These are phyloP conservation scores for Phytophthora sansomeana DNA, from an alignment of 352 stramenopile genomes.

Conservation along the genomic window DNA sequence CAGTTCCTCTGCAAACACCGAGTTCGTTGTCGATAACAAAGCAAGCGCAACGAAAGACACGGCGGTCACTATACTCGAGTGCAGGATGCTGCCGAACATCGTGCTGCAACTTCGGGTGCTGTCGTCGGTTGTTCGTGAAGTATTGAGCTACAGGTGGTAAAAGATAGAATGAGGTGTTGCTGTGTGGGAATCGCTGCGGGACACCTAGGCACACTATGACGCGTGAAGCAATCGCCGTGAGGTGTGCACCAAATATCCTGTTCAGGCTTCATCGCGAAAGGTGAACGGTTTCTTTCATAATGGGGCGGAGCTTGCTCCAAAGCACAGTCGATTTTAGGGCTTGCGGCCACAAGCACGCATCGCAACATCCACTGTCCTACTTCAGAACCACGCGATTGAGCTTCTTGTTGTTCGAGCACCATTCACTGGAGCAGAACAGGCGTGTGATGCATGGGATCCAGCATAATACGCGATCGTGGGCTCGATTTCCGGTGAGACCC, in stretches of 20 bases:
- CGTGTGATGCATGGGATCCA: conserved; percentile 19
- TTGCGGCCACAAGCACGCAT: conserved; percentile 8
- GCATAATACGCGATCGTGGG: conserved; percentile 22
- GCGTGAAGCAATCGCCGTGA: conserved; percentile 4
- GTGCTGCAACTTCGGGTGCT: neutral
- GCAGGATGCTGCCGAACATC: conserved; percentile 24
- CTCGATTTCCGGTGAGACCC: conserved; percentile 18
- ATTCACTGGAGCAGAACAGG: conserved; percentile 13
- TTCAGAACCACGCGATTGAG: conserved; percentile 15
- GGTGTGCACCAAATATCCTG: conserved; percentile 19
- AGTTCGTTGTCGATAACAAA: neutral
- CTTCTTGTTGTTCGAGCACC: conserved; percentile 29
- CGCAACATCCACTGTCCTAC: conserved; percentile 10
- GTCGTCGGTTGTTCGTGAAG: neutral
- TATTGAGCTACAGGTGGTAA: conserved; percentile 25
- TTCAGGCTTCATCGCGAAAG: conserved; percentile 9
- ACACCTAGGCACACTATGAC: neutral
- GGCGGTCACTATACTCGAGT: conserved; percentile 11
- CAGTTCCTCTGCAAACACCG: conserved; percentile 33
- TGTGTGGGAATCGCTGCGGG: neutral
- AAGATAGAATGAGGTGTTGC: conserved; percentile 24
- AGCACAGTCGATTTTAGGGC: conserved; percentile 10
- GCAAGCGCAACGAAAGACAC: conserved; percentile 17
- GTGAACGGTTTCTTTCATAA: conserved; percentile 10
- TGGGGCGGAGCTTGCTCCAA: neutral